phyloP scores from a whole-genome alignment of 176 grass and related monocot genomes.

The Carex myosuroides region DNA sequence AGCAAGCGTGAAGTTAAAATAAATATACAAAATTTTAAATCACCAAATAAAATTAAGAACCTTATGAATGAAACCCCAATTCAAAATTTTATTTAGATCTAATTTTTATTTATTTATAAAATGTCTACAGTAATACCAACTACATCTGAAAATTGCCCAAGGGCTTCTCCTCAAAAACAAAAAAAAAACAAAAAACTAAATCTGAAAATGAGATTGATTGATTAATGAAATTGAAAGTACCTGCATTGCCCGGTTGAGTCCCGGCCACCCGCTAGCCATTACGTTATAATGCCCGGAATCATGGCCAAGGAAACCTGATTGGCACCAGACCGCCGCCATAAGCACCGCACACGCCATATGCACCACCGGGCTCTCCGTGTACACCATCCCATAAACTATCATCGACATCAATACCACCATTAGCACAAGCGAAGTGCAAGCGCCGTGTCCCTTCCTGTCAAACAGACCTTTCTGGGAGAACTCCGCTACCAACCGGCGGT shows the following conservation, averaged over 20 bases:
- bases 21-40: not conserved
- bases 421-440: not conserved
- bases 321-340: slow-evolving; percentile 28
- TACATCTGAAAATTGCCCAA: too few relatives aligned
- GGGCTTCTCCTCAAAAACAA: too few relatives aligned
- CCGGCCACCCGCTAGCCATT: not conserved
- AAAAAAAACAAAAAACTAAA: too few relatives aligned
- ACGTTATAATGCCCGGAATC: slow-evolving; percentile 36
- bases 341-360: slow-evolving; percentile 10
- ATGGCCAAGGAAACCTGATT: slow-evolving; percentile 33
- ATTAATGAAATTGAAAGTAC: not conserved
- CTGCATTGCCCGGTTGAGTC: slow-evolving; percentile 24
- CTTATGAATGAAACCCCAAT: not conserved
- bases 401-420: slow-evolving; percentile 7
- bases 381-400: slow-evolving; percentile 22
- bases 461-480: slow-evolving; percentile 28
- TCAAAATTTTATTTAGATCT: too few relatives aligned
- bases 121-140: too few relatives aligned
- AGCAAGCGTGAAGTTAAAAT: not conserved
- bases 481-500: slow-evolving; percentile 29
- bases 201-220: too few relatives aligned
- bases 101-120: too few relatives aligned
- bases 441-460: slow-evolving; percentile 24
- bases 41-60: not conserved
- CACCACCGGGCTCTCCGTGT: not conserved